phyloP scores from a whole-genome alignment of 257 asterid genomes.

The Fraxinus cuspidata region DNA sequence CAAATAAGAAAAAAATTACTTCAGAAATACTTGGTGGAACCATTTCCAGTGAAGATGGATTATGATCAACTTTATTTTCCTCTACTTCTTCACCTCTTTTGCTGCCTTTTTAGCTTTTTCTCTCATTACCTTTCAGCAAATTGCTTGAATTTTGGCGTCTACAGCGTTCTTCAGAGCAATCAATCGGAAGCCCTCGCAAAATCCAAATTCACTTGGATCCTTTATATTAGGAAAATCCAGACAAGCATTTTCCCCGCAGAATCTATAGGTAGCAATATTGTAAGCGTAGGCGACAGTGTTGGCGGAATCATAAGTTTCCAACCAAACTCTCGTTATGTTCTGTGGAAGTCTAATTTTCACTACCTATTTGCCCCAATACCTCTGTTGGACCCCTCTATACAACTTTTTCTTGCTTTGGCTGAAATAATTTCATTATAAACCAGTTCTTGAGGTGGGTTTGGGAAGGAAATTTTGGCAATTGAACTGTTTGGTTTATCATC shows the following conservation, averaged over 20 bases:
- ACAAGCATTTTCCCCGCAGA: conserved; percentile 95
- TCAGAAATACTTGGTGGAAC: conserved; percentile 47
- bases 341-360: conserved; percentile 93
- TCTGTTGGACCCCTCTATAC: conserved; percentile 90
- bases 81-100: conserved; percentile 19
- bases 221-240: conserved; percentile 73
- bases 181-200: conserved; percentile 49
- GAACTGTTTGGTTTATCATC: conserved; percentile 33
- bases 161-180: conserved; percentile 71
- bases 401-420: conserved; percentile 71
- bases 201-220: conserved; percentile 64
- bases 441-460: conserved; percentile 16
- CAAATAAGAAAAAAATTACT: conserved; percentile 1
- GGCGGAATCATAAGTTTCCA: conserved; percentile 88
- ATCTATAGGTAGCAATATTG: conserved; percentile 89
- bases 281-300: conserved; percentile 96
- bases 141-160: conserved; percentile 85
- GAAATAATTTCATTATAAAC: conserved; percentile 32
- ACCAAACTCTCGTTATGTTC: conserved; percentile 89
- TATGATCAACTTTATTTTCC: conserved; percentile 33
- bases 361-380: conserved; percentile 99
- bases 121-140: conserved; percentile 67
- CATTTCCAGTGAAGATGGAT: conserved; percentile 35
- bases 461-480: conserved; percentile 9
- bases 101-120: conserved; percentile 44